A percentile compares a stretch with the other conserved stretches of the same genome.
phyloP scores from a whole-genome alignment of 1,284 basidiomycete species.

The Pseudozyma sp. region DNA sequence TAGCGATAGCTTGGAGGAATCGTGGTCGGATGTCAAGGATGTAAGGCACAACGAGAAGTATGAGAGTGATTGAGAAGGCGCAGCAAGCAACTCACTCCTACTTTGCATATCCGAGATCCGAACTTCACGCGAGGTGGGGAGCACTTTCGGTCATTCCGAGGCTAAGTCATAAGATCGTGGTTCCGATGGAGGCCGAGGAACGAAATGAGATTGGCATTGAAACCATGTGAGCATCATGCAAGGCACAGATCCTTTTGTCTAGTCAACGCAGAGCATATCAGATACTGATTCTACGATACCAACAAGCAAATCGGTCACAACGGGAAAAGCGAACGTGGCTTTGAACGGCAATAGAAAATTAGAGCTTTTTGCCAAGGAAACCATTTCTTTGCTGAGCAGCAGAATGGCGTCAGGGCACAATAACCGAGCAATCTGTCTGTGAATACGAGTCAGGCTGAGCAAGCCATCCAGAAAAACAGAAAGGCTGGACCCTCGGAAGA shows the following conservation, averaged over 20 bases:
- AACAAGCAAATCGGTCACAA: background rate
- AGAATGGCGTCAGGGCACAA: too few species aligned
- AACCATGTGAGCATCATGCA: too few species aligned
- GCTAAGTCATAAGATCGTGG: too few species aligned
- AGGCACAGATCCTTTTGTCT: too few species aligned
- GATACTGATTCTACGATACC: background rate
- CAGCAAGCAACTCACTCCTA: constrained; percentile 2
- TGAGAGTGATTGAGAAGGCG: constrained; percentile 1
- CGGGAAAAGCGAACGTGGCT: background rate
- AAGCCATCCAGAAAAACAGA: background rate
- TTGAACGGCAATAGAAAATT: background rate
- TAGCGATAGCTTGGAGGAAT: too few species aligned
- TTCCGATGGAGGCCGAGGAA: too few species aligned
- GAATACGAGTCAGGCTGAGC: background rate
- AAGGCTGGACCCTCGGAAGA: too few species aligned
- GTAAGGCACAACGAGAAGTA: background rate
- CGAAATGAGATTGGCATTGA: background rate
- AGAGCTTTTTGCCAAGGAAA: constrained; percentile 3
- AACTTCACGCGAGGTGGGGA: constrained; percentile 5
- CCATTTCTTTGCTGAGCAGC: background rate
- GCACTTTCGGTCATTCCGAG: background rate
- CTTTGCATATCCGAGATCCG: constrained; percentile 21
- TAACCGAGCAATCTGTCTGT: too few species aligned
- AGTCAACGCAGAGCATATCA: background rate
- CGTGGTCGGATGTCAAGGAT: background rate